A percentile compares a stretch with the other conserved stretches of the same genome.
Conservation (phyloP, 441 rosid genomes). For the Corymbia citriodora region DNA sequence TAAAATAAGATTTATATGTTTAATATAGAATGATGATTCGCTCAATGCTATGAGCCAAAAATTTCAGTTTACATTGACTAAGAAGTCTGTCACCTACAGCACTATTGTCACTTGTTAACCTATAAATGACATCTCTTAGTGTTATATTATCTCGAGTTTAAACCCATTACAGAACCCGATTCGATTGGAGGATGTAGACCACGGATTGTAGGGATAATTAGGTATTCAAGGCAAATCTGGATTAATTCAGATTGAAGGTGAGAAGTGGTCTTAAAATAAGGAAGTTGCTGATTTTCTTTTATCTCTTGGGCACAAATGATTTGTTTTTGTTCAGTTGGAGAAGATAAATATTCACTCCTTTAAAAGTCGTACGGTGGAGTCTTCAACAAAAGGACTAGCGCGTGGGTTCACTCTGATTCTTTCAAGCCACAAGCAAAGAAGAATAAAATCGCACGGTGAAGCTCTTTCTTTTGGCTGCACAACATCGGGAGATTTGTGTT, state of each 20-base stretch:
- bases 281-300: background rate
- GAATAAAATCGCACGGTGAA: background rate
- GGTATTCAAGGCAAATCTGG: background rate
- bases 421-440: background rate
- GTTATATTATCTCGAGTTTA: background rate
- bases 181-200: background rate
- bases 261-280: background rate
- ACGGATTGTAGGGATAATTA: background rate
- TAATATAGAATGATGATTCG: background rate
- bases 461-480: background rate
- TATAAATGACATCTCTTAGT: background rate
- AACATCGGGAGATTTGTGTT: background rate
- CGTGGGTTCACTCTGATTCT: background rate
- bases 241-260: background rate
- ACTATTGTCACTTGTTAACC: background rate
- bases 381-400: background rate
- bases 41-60: background rate
- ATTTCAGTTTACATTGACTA: background rate
- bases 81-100: background rate
- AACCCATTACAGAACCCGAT: background rate
- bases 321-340: background rate
- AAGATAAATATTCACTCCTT: background rate
- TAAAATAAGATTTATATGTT: background rate
- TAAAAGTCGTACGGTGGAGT: background rate
- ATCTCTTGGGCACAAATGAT: background rate